These are phyloP conservation scores for Brassica incana DNA, from an alignment of 345 rosid species.

Conservation along the genomic window DNA sequence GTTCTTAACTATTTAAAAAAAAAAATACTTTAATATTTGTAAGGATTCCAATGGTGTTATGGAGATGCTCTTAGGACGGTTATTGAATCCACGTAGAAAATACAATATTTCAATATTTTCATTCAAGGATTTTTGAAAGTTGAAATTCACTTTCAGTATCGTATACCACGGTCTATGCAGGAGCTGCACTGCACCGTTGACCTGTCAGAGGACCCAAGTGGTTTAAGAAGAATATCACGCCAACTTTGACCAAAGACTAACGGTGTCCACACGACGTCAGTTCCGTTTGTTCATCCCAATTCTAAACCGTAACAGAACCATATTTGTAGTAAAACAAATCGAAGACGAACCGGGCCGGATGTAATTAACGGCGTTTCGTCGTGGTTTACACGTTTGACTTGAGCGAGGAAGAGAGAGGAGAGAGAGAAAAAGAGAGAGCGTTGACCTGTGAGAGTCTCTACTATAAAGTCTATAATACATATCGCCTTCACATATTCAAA, in stretches of 20 bases:
- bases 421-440: background rate
- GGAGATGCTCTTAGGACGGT: too few relatives aligned
- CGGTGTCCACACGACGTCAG: slow-evolving; percentile 20
- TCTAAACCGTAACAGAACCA: background rate
- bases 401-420: background rate
- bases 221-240: background rate
- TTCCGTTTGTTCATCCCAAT: background rate
- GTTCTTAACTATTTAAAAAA: too few relatives aligned
- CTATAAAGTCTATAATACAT: background rate
- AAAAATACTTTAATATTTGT: too few relatives aligned
- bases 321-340: background rate
- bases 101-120: too few relatives aligned
- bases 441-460: slow-evolving; percentile 13
- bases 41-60: too few relatives aligned
- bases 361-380: slow-evolving; percentile 14
- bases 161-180: too few relatives aligned
- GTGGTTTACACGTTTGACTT: slow-evolving; percentile 5
- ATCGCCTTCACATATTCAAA: background rate
- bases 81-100: too few relatives aligned
- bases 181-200: too few relatives aligned
- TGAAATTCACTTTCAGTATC: too few relatives aligned
- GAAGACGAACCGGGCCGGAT: background rate
- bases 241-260: slow-evolving; percentile 36
- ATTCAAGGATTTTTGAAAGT: too few relatives aligned
- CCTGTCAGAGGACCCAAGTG: too few relatives aligned